Evolutionary conservation across 495 filamentous ascomycete genomes (phyloP).

Genomic region (Haplographium delicatum): DNA sequence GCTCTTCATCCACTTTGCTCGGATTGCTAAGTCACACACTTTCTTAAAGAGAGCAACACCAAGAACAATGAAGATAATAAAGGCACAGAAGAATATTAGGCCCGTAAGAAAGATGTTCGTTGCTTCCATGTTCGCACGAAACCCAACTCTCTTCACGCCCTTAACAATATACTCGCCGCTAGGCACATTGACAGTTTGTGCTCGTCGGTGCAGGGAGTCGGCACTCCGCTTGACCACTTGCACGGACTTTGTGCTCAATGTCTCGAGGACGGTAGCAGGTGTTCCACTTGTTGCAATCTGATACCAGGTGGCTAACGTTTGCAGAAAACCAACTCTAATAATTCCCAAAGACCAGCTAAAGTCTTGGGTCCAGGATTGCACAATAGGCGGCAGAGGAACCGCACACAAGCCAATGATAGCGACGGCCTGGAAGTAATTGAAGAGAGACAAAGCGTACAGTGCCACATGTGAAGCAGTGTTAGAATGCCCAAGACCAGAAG

Average conservation of each 20-base stretch:
- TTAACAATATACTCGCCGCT: slow-evolving; percentile 59
- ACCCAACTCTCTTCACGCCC: slow-evolving; percentile 84
- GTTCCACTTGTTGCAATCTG: slow-evolving; percentile 86
- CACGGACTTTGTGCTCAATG: slow-evolving; percentile 68
- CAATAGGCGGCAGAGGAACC: slow-evolving; percentile 78
- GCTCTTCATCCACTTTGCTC: slow-evolving; percentile 68
- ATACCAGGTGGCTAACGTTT: slow-evolving; percentile 87
- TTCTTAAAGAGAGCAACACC: slow-evolving; percentile 72
- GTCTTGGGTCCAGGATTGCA: slow-evolving; percentile 89
- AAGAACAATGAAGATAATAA: slow-evolving; percentile 61
- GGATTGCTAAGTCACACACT: slow-evolving; percentile 61
- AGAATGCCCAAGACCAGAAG: slow-evolving; percentile 74
- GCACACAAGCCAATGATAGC: slow-evolving; percentile 83
- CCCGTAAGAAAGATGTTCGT: slow-evolving; percentile 94
- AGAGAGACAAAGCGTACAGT: slow-evolving; percentile 82
- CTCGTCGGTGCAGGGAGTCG: slow-evolving; percentile 42
- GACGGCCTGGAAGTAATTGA: slow-evolving; percentile 89
- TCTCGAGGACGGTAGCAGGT: slow-evolving; percentile 69
- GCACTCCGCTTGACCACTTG: slow-evolving; percentile 70
- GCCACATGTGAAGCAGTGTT: slow-evolving; percentile 94
- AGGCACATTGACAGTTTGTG: slow-evolving; percentile 32
- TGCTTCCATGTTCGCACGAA: slow-evolving; percentile 72
- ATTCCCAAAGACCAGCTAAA: slow-evolving; percentile 98
- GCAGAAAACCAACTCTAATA: slow-evolving; percentile 77
- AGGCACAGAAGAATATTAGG: slow-evolving; percentile 78